Percentiles rank a stretch among this genome's conserved stretches.
Conservation (phyloP, 441 rosid species). For the Adansonia gregorii region DNA sequence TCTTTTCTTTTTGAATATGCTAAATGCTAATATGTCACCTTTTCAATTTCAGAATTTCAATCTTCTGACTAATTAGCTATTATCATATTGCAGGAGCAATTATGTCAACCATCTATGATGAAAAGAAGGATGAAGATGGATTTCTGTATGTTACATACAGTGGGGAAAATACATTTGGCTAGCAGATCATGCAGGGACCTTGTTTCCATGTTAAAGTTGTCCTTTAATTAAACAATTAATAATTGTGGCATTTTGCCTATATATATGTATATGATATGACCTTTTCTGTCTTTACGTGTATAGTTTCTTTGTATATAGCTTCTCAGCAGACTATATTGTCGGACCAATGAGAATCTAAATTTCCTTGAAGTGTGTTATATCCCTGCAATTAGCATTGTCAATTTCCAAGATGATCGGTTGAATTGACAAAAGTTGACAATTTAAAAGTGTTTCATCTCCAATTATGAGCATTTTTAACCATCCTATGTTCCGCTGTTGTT, state of each 20-base stretch:
- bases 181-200: background rate
- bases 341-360: background rate
- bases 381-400: background rate
- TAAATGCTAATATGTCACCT: background rate
- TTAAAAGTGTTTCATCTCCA: background rate
- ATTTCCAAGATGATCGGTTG: background rate
- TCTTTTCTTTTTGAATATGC: background rate
- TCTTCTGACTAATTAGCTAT: background rate
- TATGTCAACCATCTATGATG: conserved; percentile 68
- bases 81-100: conserved; percentile 47
- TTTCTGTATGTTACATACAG: conserved; percentile 93
- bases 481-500: background rate
- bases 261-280: background rate
- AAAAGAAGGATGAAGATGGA: conserved; percentile 85
- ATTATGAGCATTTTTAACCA: background rate
- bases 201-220: background rate
- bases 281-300: conserved; percentile 12
- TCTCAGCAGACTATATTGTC: background rate
- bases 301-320: conserved; percentile 26
- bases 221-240: conserved; percentile 4
- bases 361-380: background rate
- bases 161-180: conserved; percentile 91
- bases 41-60: background rate
- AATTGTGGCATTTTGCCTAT: conserved; percentile 11
- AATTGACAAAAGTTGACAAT: conserved; percentile 1